A percentile compares a stretch with the other conserved stretches of the same genome.
Conservation (phyloP, 495 filamentous ascomycete genomes). For the Umbilicaria muhlenbergii region DNA sequence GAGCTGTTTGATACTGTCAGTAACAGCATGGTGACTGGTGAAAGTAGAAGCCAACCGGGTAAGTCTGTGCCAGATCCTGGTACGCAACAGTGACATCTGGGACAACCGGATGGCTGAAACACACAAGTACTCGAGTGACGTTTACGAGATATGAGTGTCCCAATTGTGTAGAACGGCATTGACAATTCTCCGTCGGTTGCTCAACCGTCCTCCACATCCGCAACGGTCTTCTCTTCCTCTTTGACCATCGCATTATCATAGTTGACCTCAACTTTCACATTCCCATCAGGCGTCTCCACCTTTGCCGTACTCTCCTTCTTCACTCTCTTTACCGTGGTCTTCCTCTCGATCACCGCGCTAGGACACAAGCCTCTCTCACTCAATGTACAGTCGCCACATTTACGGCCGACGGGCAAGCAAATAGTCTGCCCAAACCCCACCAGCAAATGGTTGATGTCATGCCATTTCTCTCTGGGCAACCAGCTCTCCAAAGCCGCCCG, state of each 20-base stretch:
- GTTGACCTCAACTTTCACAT: constrained; percentile 15
- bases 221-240: constrained; percentile 7
- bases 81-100: too few relatives aligned
- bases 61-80: too few relatives aligned
- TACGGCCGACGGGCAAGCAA: constrained; percentile 64
- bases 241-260: constrained; percentile 11
- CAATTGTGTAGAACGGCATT: too few relatives aligned
- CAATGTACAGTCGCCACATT: constrained; percentile 71
- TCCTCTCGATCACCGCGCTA: constrained; percentile 39
- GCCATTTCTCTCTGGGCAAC: constrained; percentile 79
- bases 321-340: constrained; percentile 22
- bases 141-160: too few relatives aligned
- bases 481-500: constrained; percentile 61
- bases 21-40: too few relatives aligned
- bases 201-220: too few relatives aligned
- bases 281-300: constrained; percentile 11
- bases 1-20: too few relatives aligned
- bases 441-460: constrained; percentile 84
- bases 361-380: constrained; percentile 61
- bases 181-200: too few relatives aligned
- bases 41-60: too few relatives aligned
- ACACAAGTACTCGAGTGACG: too few relatives aligned
- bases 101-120: too few relatives aligned
- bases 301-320: constrained; percentile 30
- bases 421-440: constrained; percentile 85